Evolutionary conservation across 768 basidiomycete species (phyloP).

Genomic region (Tremella fuciformis): DNA sequence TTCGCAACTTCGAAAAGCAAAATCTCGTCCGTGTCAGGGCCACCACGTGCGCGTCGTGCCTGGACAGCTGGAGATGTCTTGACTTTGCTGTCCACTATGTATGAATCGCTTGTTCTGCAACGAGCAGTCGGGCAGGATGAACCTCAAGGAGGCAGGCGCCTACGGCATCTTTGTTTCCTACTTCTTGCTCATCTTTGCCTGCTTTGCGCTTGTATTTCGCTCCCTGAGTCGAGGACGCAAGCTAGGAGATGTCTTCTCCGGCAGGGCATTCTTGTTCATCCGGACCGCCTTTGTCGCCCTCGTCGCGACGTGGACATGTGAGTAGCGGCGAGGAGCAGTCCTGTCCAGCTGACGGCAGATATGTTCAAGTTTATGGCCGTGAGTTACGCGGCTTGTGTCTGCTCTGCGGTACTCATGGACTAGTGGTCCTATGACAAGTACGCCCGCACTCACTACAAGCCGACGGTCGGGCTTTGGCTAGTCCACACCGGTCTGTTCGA

Average conservation of each 20-base stretch:
- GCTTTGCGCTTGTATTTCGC: conserved; percentile 47
- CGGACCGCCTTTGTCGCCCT: conserved; percentile 53
- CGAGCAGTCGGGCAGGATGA: too few species aligned
- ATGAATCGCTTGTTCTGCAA: too few species aligned
- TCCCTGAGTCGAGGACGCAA: conserved; percentile 20
- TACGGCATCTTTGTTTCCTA: conserved; percentile 48
- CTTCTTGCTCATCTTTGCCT: conserved; percentile 49
- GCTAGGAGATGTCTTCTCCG: conserved; percentile 24
- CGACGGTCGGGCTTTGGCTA: conserved; percentile 58
- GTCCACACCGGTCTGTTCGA: conserved; percentile 61
- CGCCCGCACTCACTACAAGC: conserved; percentile 38
- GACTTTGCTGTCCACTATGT: too few species aligned
- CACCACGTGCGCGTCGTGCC: conserved; percentile 18
- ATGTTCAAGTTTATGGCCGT: conserved; percentile 58
- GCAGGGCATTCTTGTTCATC: conserved; percentile 50
- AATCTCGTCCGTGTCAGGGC: conserved; percentile 22
- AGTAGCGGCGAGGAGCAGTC: conserved; percentile 29
- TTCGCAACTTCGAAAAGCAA: background rate
- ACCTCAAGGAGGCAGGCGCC: conserved; percentile 3
- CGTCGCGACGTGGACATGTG: conserved; percentile 59
- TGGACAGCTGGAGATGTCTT: conserved; percentile 1
- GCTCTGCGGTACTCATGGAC: background rate
- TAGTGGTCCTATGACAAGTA: conserved; percentile 62
- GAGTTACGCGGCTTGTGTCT: conserved; percentile 16
- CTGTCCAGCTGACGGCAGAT: conserved; percentile 43